phyloP scores from a whole-genome alignment of 169 alveolate genomes.

The Theileria equi region DNA sequence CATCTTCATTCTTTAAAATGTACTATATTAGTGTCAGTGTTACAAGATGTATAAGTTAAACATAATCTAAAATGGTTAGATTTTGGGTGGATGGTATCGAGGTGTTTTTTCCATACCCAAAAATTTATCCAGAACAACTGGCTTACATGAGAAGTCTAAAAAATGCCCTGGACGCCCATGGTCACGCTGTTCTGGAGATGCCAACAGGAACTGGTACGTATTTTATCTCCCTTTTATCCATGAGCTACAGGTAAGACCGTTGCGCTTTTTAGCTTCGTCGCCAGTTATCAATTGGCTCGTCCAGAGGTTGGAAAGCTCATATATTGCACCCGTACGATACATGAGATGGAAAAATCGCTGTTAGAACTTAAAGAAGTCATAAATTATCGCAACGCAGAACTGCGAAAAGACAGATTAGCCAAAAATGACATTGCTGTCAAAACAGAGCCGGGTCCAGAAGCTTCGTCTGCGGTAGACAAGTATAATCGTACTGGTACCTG shows the following conservation, averaged over 20 bases:
- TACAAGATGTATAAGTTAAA: neutral
- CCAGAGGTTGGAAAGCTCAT: constrained; percentile 84
- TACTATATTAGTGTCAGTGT: no score
- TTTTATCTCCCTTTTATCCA: neutral
- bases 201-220: constrained; percentile 93
- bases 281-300: constrained; percentile 86
- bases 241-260: constrained; percentile 90
- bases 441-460: constrained; percentile 7
- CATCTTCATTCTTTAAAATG: no score
- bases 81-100: constrained; percentile 87
- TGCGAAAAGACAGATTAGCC: constrained; percentile 64
- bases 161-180: constrained; percentile 85
- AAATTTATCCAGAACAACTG: constrained; percentile 92
- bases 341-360: constrained; percentile 98
- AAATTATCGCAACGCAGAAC: constrained; percentile 72
- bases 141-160: constrained; percentile 89
- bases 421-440: neutral
- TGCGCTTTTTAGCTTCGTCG: constrained; percentile 88
- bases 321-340: constrained; percentile 93
- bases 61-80: constrained; percentile 70
- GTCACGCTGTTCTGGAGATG: constrained; percentile 96
- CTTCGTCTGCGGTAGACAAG: neutral
- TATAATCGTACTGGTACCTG: constrained; percentile 3
- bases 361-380: constrained; percentile 89
- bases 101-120: constrained; percentile 92